Base-by-base conservation (phyloP, 2,329 filamentous ascomycete species). In the Plenodomus tracheiphilus region DNA sequence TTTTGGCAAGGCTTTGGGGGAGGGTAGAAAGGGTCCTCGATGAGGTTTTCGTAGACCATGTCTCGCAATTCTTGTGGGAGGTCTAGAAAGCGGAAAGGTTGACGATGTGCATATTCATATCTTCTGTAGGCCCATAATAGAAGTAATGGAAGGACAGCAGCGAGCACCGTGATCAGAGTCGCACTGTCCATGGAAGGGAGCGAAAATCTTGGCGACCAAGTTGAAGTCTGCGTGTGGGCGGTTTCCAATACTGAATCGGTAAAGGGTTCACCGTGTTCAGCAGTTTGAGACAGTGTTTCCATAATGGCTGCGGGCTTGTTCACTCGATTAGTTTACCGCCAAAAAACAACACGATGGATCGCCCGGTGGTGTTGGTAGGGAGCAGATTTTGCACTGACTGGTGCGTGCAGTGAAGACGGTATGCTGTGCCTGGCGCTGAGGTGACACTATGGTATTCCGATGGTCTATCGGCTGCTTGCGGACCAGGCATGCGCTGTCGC, bases 11-110 rank as follows among this genome's bases (percentile, higher is more conserved):
- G 42, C 17, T 51, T 49, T 20, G 58, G 60, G 5, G 61, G 50
- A 13, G 66, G 67, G 41, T 69, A 70, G 19, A 54, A 44, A 7
- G 62, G 62, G 9, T 71, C 64, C 46, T 71, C 65, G 15, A 69
- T 43, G 1, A 70, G 52, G 40, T 70, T 47, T 10, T 59, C 55
- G 41, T 70, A 71, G 2, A 70, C 62, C 60, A 67, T 67, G 7
- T 67, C 62, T n/a, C 67, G 54, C 8, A 71, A 47, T 43, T 71
- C 67, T 25, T 62, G 60, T 2, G 68, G 68, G 2, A 71, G 51
- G 0, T 64, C 46, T 45, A 70, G 21, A 46, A 70, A 70, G 1
- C 51, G 65, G 32, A 67, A 71, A 1, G 65, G 58, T 32, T 46
- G 54, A 36, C 50, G 41, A 13, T 51, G 52, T 11, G 49, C 40